phyloP scores from a whole-genome alignment of 345 rosid species.

The Physaria fendleri region DNA sequence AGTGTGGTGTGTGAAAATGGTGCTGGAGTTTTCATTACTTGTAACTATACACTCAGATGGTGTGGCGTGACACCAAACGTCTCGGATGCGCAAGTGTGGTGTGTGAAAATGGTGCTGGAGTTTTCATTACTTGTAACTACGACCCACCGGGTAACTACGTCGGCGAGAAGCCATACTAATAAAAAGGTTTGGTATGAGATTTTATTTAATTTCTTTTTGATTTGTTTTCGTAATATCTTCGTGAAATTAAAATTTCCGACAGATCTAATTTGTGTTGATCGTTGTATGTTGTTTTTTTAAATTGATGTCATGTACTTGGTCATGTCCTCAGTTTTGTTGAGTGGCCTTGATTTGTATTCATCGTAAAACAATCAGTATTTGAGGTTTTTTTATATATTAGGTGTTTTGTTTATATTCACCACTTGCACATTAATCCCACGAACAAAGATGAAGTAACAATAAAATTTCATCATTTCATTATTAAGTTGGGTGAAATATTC shows the following conservation, averaged over 20 bases:
- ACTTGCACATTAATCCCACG: too few species aligned
- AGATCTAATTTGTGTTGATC: slow-evolving; percentile 9
- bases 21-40: slow-evolving; percentile 70
- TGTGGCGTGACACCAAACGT: slow-evolving; percentile 56
- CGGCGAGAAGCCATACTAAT: slow-evolving; percentile 81
- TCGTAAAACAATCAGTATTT: not conserved
- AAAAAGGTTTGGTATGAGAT: not conserved
- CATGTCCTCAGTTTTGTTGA: not conserved
- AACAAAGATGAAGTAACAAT: too few species aligned
- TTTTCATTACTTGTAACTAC: slow-evolving; percentile 85
- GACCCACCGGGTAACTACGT: slow-evolving; percentile 93
- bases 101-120: slow-evolving; percentile 51
- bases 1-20: slow-evolving; percentile 43
- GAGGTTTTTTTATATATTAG: too few species aligned
- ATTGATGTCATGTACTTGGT: not conserved
- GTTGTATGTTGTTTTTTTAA: not conserved
- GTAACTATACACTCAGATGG: slow-evolving; percentile 89
- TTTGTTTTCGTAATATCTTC: slow-evolving; percentile 5
- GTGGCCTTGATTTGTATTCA: not conserved
- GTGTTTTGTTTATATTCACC: too few species aligned
- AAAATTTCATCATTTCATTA: too few species aligned
- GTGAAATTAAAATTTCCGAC: slow-evolving; percentile 15
- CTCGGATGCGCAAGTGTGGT: slow-evolving; percentile 66
- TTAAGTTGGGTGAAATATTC: too few species aligned
- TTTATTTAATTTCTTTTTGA: slow-evolving; percentile 5